Percentiles rank a stretch among this genome's conserved stretches.
Evolutionary conservation across 164 flowering plant genomes (phyloP).

Genomic region (Annona squamosa): DNA sequence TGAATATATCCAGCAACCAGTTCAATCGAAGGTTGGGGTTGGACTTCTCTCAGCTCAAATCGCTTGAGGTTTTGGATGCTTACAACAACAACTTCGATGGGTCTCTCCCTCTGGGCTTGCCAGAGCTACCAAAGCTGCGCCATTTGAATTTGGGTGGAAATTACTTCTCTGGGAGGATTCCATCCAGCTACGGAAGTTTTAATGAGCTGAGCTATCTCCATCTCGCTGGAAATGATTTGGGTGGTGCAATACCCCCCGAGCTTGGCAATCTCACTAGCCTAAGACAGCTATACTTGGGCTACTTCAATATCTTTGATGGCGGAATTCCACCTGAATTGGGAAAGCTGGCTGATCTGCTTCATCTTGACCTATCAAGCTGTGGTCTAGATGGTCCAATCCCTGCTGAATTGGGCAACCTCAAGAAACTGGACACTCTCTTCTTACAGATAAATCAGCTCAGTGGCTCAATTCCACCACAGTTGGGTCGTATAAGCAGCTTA

Average conservation of each 20-base stretch:
- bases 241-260: conserved; percentile 45
- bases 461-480: conserved; percentile 44
- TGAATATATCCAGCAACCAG: conserved; percentile 54
- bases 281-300: conserved; percentile 47
- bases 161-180: conserved; percentile 49
- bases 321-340: conserved; percentile 57
- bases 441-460: conserved; percentile 46
- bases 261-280: conserved; percentile 52
- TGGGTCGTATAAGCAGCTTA: conserved; percentile 46
- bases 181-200: conserved; percentile 37
- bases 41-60: conserved; percentile 34
- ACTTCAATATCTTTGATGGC: conserved; percentile 49
- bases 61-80: conserved; percentile 45
- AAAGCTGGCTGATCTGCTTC: conserved; percentile 36
- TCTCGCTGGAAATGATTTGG: conserved; percentile 49
- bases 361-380: conserved; percentile 50
- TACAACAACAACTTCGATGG: conserved; percentile 49
- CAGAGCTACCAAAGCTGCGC: conserved; percentile 27
- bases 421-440: conserved; percentile 49
- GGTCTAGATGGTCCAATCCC: conserved; percentile 51
- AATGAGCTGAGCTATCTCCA: conserved; percentile 35
- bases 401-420: conserved; percentile 42
- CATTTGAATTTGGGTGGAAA: conserved; percentile 62
- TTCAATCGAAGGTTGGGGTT: conserved; percentile 45
- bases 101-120: conserved; percentile 38